These are phyloP conservation scores for Apiospora sp. DNA, from an alignment of 2,329 filamentous ascomycete species.

Conservation along the genomic window DNA sequence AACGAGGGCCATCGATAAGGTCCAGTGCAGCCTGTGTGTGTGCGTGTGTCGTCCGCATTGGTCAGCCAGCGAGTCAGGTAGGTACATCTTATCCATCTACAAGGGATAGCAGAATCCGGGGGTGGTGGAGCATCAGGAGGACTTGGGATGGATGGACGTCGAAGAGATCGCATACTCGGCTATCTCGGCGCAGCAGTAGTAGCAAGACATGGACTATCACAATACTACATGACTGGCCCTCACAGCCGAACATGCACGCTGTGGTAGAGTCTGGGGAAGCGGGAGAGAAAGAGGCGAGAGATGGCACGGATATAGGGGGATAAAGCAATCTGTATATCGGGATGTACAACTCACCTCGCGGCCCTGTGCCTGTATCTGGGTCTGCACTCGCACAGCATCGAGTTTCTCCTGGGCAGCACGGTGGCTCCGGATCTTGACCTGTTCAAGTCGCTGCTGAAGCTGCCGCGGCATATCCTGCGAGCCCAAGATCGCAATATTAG, in stretches of 20 bases:
- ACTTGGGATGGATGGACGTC: background rate
- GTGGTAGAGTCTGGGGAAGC: background rate
- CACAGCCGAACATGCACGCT: background rate
- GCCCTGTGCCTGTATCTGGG: conserved; percentile 22
- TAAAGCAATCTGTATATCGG: background rate
- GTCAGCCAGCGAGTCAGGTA: conserved; percentile 6
- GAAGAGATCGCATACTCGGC: background rate
- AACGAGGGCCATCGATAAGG: background rate
- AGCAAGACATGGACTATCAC: background rate
- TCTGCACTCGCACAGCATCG: conserved; percentile 14
- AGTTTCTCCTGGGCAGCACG: conserved; percentile 26
- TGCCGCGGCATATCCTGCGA: conserved; percentile 20
- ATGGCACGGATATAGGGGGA: background rate
- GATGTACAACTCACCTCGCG: conserved; percentile 8
- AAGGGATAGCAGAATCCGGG: background rate
- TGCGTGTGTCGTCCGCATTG: background rate
- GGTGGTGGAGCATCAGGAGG: background rate
- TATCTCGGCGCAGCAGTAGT: background rate
- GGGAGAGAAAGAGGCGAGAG: background rate
- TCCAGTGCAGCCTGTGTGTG: background rate
- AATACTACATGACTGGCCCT: background rate
- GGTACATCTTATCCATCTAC: background rate
- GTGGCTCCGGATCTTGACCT: conserved; percentile 7
- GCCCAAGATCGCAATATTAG: background rate
- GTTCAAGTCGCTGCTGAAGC: conserved; percentile 24